These are phyloP conservation scores for Pyrrhoderma noxium DNA, from an alignment of 1,284 basidiomycete genomes.

Conservation along the genomic window DNA sequence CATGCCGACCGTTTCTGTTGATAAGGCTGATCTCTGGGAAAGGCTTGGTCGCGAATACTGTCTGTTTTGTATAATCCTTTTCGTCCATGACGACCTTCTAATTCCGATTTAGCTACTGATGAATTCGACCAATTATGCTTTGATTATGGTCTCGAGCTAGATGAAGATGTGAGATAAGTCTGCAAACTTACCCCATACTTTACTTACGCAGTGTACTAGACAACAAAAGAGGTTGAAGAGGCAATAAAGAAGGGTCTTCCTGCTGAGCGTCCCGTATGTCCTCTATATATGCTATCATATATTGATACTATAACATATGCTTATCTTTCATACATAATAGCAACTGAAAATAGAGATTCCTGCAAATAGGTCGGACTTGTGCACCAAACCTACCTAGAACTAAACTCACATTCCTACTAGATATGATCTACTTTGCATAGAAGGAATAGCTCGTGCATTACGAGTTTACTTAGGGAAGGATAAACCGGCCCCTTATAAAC, in stretches of 20 bases:
- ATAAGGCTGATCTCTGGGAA: constrained; percentile 92
- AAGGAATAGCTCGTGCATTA: constrained; percentile 89
- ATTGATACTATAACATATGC: not conserved
- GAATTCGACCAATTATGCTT: constrained; percentile 96
- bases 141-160: constrained; percentile 95
- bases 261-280: constrained; percentile 69
- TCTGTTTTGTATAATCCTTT: constrained; percentile 32
- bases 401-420: constrained; percentile 39
- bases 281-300: not conserved
- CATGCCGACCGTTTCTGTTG: constrained; percentile 94
- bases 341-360: constrained; percentile 99
- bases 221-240: constrained; percentile 82
- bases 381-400: constrained; percentile 18
- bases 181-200: not conserved
- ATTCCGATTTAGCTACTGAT: constrained; percentile 60
- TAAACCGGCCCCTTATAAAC: constrained; percentile 64
- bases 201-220: constrained; percentile 40
- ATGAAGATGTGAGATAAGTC: constrained; percentile 90
- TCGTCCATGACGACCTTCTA: constrained; percentile 15
- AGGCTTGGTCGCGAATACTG: constrained; percentile 82
- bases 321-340: constrained; percentile 32
- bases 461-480: constrained; percentile 78
- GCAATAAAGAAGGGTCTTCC: constrained; percentile 77
- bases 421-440: constrained; percentile 96
- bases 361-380: constrained; percentile 64